Percentiles rank a stretch among this genome's conserved stretches.
These are phyloP conservation scores for Apiosordaria backusii DNA, from an alignment of 495 filamentous ascomycete genomes.

Conservation along the genomic window DNA sequence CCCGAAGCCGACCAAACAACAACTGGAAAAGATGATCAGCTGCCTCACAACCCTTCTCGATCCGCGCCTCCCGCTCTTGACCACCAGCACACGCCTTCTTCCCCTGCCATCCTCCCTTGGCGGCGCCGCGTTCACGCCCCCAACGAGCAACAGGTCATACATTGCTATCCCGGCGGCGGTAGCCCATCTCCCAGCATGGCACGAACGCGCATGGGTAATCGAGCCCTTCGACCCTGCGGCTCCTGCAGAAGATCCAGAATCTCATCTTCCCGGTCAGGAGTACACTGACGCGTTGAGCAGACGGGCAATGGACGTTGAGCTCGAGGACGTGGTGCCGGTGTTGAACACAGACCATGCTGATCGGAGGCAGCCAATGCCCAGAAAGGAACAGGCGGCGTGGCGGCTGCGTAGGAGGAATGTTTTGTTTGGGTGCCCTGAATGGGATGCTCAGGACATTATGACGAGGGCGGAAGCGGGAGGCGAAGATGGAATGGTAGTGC, in stretches of 20 bases:
- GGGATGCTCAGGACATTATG: neutral
- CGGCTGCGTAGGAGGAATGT: slow-evolving; percentile 11
- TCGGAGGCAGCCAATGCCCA: slow-evolving; percentile 5
- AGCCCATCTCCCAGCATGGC: slow-evolving; percentile 14
- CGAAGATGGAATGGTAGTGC: slow-evolving; percentile 9
- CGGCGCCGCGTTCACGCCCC: slow-evolving; percentile 1
- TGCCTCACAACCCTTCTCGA: slow-evolving; percentile 20
- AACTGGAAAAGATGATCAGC: neutral
- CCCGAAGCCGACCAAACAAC: neutral
- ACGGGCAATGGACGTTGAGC: neutral
- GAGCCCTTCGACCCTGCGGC: slow-evolving; percentile 26
- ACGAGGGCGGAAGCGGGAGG: neutral
- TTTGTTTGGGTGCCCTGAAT: slow-evolving; percentile 12
- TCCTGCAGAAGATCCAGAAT: neutral
- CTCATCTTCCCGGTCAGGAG: neutral
- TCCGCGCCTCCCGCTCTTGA: slow-evolving; percentile 16
- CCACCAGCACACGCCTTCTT: slow-evolving; percentile 8
- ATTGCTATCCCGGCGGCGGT: slow-evolving; percentile 20
- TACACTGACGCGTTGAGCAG: neutral
- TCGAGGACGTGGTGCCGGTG: slow-evolving; percentile 20
- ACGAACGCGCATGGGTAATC: slow-evolving; percentile 19
- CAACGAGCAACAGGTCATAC: slow-evolving; percentile 16
- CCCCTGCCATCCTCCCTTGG: neutral
- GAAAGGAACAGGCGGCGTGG: slow-evolving; percentile 12
- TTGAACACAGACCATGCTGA: slow-evolving; percentile 18